A percentile compares a stretch with the other conserved stretches of the same genome.
phyloP scores from a whole-genome alignment of 2,329 filamentous ascomycete species.

The Leptographium flavum region DNA sequence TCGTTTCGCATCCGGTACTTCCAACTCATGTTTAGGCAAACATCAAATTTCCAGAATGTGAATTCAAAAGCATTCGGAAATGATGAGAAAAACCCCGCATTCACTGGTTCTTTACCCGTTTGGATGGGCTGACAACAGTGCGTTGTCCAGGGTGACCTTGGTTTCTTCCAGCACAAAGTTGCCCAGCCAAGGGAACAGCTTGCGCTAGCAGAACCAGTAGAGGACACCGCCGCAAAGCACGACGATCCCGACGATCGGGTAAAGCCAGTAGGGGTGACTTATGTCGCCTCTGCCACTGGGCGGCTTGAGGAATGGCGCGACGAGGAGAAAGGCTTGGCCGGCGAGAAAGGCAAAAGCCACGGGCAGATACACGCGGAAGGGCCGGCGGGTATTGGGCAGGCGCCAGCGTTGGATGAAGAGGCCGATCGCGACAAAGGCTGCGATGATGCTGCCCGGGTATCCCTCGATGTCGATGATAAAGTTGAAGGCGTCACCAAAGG shows the following conservation, averaged over 20 bases:
- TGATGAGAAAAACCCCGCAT: neutral
- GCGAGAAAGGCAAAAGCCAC: slow-evolving; percentile 31
- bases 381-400: slow-evolving; percentile 32
- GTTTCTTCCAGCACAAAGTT: slow-evolving; percentile 31
- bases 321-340: slow-evolving; percentile 24
- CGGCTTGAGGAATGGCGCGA: slow-evolving; percentile 31
- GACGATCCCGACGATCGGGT: slow-evolving; percentile 25
- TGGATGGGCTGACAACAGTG: slow-evolving; percentile 13
- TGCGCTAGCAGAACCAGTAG: slow-evolving; percentile 19
- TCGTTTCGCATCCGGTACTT: no score
- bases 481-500: slow-evolving; percentile 41
- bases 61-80: neutral
- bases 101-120: slow-evolving; percentile 3
- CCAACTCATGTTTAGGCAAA: no score
- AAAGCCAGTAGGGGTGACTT: slow-evolving; percentile 27
- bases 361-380: slow-evolving; percentile 38
- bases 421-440: slow-evolving; percentile 36
- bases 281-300: slow-evolving; percentile 23
- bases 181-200: slow-evolving; percentile 24
- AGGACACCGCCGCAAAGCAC: slow-evolving; percentile 21
- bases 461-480: slow-evolving; percentile 36
- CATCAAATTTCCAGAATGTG: neutral
- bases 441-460: slow-evolving; percentile 34
- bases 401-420: slow-evolving; percentile 19
- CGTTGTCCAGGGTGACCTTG: slow-evolving; percentile 13